Base-by-base conservation (phyloP, 2,329 filamentous ascomycete species). In the Exophiala alcalophila region DNA sequence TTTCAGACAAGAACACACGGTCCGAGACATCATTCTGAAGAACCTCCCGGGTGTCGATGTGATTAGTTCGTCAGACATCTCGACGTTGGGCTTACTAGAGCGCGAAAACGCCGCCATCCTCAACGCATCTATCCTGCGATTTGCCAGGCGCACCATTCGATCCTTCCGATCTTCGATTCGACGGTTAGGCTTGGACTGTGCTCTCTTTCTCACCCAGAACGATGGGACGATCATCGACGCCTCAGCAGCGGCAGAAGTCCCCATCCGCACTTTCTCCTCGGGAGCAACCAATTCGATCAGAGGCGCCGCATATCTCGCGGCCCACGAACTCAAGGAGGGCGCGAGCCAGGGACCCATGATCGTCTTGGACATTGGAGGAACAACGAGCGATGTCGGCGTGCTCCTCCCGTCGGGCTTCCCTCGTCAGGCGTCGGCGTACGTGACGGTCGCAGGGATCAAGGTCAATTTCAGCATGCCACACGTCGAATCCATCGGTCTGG, bases 351-450 rank as follows among this genome's bases (percentile, higher is more conserved):
- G n/a, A n/a, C n/a, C n/a, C n/a, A n/a, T n/a, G n/a, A n/a, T n/a
- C n/a, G n/a, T n/a, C n/a, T n/a, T n/a, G n/a, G 80, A 84, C 53
- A 76, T 84, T 37, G 80, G 81, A 1, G 80, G 81, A 2, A 84
- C 81, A 0, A 84, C 80, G 0, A 76, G 78, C 0, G 80, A 84
- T 52, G 76, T 83, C 6, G 78, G 80, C 0, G 61, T 81, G 0
- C 59, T 84, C 3, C 67, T 79, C 8, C 67, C 73, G 0, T 82
- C 75, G 34, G 80, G 81, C 0, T 80, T 83, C 39, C 81, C 81
- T 0, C 68, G 77, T 16, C 76, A 80, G 47, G 76, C 78, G 3
- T 70, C 76, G 0, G 74, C 73, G 0, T 80, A 76, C 38, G 74
- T 75, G 7, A 71, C 77, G 38, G 65, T 81, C 5, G 76, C 72